These are phyloP conservation scores for Solanum arcanum DNA, from an alignment of 257 asterid genomes.

Conservation along the genomic window DNA sequence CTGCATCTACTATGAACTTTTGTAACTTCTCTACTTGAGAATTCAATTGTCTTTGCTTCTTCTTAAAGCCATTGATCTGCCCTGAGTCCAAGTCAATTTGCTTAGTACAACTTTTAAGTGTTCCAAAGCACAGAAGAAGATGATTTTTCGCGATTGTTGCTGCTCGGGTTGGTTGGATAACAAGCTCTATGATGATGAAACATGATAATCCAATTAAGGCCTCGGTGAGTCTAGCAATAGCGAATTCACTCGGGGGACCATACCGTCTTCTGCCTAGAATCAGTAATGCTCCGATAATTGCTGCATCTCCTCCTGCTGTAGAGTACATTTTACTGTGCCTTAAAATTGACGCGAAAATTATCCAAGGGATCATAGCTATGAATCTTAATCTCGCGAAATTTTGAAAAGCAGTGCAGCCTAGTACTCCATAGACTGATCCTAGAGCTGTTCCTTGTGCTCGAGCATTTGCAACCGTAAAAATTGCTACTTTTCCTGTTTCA, in stretches of 20 bases:
- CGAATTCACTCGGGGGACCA: neutral
- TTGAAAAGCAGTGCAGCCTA: constrained; percentile 38
- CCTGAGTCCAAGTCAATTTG: neutral
- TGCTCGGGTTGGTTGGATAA: constrained; percentile 41
- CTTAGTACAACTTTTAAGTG: constrained; percentile 27
- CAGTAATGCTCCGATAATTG: neutral
- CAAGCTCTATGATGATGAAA: constrained; percentile 28
- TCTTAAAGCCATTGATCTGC: constrained; percentile 2
- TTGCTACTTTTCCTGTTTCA: constrained; percentile 38
- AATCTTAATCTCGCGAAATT: neutral
- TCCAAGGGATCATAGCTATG: neutral
- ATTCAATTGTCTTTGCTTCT: constrained; percentile 14
- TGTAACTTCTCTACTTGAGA: constrained; percentile 11
- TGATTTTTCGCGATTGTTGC: constrained; percentile 44
- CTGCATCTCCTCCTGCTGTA: neutral
- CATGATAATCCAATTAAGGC: neutral
- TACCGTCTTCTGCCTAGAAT: neutral
- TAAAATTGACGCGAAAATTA: neutral
- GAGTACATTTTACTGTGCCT: neutral
- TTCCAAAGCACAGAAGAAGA: constrained; percentile 2
- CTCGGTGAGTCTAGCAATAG: neutral
- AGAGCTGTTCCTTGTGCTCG: constrained; percentile 71
- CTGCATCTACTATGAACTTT: constrained; percentile 17
- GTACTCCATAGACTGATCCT: constrained; percentile 53
- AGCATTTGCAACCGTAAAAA: constrained; percentile 45